Evolutionary conservation across 352 stramenopile species (phyloP).

Genomic region (Phytophthora kernoviae): DNA sequence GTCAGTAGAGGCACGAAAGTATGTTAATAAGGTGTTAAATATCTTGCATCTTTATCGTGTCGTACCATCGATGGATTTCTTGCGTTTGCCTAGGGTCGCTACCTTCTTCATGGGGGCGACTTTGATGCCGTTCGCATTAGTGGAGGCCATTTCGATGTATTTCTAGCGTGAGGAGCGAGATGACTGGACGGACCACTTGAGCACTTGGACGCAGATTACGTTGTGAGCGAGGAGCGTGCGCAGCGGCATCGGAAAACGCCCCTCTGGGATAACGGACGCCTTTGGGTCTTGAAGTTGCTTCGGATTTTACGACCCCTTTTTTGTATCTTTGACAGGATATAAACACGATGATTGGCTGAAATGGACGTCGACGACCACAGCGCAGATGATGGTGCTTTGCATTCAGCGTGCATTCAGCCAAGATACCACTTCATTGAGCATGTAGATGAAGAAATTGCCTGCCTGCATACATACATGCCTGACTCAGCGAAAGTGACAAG

Average conservation of each 20-base stretch:
- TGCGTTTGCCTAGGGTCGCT: constrained; percentile 86
- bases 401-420: constrained; percentile 1
- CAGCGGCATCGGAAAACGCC: constrained; percentile 22
- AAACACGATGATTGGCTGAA: constrained; percentile 41
- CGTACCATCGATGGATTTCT: constrained; percentile 86
- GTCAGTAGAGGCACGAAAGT: constrained; percentile 1
- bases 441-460: constrained; percentile 2
- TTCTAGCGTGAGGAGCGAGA: constrained; percentile 5
- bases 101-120: constrained; percentile 76
- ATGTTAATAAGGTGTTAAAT: constrained; percentile 1
- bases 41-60: not conserved
- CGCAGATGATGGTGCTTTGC: not conserved
- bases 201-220: constrained; percentile 42
- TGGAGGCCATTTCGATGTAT: constrained; percentile 19
- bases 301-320: constrained; percentile 28
- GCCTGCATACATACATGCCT: no score
- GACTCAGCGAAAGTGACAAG: not conserved
- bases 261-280: constrained; percentile 9
- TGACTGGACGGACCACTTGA: constrained; percentile 28
- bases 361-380: constrained; percentile 9
- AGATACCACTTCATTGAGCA: not conserved
- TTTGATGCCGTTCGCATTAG: constrained; percentile 6
- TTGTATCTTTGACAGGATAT: constrained; percentile 1
- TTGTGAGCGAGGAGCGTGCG: constrained; percentile 34
- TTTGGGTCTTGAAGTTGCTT: constrained; percentile 32